Conservation (phyloP, 345 rosid genomes). For the Syzygium aromaticum region DNA sequence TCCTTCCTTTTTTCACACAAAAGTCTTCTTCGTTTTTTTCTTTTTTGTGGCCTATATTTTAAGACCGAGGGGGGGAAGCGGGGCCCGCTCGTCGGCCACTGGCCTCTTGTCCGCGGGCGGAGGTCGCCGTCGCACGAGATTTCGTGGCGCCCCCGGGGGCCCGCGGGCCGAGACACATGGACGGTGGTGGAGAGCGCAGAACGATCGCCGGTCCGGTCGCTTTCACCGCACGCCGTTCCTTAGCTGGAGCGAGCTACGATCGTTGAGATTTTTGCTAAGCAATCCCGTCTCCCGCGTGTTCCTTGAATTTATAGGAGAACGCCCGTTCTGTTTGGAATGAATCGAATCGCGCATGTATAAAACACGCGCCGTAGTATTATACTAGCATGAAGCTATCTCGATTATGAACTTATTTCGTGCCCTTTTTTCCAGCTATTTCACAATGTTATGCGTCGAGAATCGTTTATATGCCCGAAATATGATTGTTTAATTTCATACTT, state of each 20-base stretch:
- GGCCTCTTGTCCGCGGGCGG: neutral
- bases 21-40: no score
- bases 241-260: neutral
- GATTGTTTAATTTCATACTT: no score
- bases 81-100: neutral
- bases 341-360: no score
- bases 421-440: no score
- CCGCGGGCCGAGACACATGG: neutral
- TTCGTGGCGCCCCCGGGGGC: neutral
- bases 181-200: neutral
- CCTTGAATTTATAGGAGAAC: no score
- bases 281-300: neutral
- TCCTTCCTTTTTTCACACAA: no score
- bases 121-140: neutral
- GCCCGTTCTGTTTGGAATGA: no score
- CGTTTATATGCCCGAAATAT: no score
- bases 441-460: no score
- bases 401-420: no score
- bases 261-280: neutral
- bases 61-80: neutral
- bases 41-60: neutral
- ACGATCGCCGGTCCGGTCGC: neutral
- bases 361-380: no score
- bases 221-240: neutral
- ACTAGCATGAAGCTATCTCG: no score